A percentile compares a stretch with the other conserved stretches of the same genome.
Evolutionary conservation across 139 green algal species (phyloP).

Genomic region (Limnomonas spitsbergensis): DNA sequence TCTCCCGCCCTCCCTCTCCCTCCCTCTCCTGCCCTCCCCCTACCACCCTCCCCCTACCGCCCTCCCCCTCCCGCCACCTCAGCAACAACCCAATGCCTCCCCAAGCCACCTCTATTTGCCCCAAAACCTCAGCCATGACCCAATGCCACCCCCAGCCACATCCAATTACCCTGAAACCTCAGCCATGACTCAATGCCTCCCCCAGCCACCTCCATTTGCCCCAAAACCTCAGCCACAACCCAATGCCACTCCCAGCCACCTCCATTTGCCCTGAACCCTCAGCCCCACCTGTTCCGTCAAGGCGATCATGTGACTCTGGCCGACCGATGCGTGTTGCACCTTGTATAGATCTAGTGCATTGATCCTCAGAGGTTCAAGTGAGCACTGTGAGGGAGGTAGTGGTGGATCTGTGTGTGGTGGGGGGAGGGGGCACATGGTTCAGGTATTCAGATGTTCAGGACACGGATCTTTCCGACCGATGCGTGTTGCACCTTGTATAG

Average conservation of each 20-base stretch:
- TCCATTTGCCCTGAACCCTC: not conserved
- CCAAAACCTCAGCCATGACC: not conserved
- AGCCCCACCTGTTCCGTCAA: conserved; percentile 6
- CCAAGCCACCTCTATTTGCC: not conserved
- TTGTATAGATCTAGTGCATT: conserved; percentile 11
- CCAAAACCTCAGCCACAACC: not conserved
- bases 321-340: not conserved
- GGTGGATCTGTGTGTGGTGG: too few species aligned
- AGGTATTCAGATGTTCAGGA: not conserved
- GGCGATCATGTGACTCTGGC: conserved; percentile 6
- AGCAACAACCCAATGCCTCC: too few species aligned
- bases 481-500: conserved; percentile 10
- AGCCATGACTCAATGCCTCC: not conserved
- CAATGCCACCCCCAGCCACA: not conserved
- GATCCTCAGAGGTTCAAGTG: not conserved
- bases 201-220: not conserved
- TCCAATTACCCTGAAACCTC: not conserved
- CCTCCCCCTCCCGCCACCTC: too few species aligned
- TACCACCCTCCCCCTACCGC: too few species aligned
- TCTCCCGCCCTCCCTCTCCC: too few species aligned
- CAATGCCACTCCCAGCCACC: not conserved
- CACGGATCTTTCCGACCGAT: conserved; percentile 1
- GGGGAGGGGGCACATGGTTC: not conserved
- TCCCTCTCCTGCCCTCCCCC: too few species aligned
- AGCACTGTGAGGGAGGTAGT: too few species aligned